Conservation (phyloP, 2,329 filamentous ascomycete species). For the Penicillium sp. region DNA sequence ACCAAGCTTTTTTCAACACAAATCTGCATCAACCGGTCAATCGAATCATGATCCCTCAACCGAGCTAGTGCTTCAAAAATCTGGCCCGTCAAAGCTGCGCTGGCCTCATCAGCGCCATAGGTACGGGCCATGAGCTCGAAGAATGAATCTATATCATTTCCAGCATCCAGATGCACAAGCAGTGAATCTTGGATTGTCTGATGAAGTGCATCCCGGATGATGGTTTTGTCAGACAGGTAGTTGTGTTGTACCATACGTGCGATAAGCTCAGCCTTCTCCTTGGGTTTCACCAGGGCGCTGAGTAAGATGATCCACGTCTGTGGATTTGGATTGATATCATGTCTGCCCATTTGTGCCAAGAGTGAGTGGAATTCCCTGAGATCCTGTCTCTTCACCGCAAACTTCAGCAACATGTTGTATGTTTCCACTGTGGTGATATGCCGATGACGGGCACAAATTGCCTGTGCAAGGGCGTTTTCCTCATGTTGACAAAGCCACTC, state of each 20-base stretch:
- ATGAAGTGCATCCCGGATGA: constrained; percentile 29
- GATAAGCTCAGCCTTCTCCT: constrained; percentile 32
- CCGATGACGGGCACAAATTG: constrained; percentile 38
- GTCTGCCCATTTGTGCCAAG: constrained; percentile 40
- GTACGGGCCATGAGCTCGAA: constrained; percentile 38
- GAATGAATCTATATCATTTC: constrained; percentile 38
- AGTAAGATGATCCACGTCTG: constrained; percentile 47
- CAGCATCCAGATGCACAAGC: constrained; percentile 33
- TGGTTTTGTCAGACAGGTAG: constrained; percentile 26
- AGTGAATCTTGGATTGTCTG: constrained; percentile 37
- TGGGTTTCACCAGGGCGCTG: constrained; percentile 27
- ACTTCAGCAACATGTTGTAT: constrained; percentile 48
- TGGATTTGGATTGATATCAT: constrained; percentile 41
- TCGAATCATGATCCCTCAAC: constrained; percentile 26
- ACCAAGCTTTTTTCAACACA: constrained; percentile 13
- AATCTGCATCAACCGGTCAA: too few species aligned
- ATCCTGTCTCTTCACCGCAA: constrained; percentile 40
- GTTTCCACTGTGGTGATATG: constrained; percentile 41
- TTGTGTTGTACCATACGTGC: constrained; percentile 35
- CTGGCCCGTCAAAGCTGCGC: constrained; percentile 35
- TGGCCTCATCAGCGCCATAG: constrained; percentile 42
- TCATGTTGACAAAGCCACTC: constrained; percentile 39
- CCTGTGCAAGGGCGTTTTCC: constrained; percentile 31
- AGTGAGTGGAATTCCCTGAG: constrained; percentile 41
- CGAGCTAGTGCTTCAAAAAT: constrained; percentile 38